Evolutionary conservation across 108 stramenopile genomes (phyloP).

Genomic region (Asterionellopsis glacialis): DNA sequence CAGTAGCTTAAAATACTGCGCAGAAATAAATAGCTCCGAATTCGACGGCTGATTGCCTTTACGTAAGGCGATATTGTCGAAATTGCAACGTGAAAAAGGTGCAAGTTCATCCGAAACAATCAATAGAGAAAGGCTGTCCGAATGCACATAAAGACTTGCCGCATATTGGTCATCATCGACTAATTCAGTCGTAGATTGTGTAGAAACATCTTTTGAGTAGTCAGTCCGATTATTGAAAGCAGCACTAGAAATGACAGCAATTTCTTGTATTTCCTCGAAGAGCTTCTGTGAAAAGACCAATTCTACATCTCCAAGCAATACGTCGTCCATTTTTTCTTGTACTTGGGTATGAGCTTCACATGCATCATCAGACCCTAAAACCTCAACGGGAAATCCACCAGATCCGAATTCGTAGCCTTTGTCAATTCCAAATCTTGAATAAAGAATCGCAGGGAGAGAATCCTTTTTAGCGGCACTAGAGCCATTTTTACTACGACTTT

Average conservation of each 20-base stretch:
- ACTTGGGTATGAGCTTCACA: slow-evolving; percentile 11
- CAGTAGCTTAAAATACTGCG: slow-evolving; percentile 10
- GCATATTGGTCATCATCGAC: no score
- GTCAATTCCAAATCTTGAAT: slow-evolving; percentile 31
- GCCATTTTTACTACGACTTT: slow-evolving; percentile 3
- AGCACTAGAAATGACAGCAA: neutral
- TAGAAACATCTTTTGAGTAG: neutral
- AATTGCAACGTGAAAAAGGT: slow-evolving; percentile 31
- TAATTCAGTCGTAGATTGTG: neutral
- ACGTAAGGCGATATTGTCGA: slow-evolving; percentile 10
- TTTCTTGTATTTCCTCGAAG: slow-evolving; percentile 16
- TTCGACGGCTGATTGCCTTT: neutral
- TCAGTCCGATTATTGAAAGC: neutral
- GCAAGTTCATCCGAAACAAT: slow-evolving; percentile 30
- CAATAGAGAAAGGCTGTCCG: slow-evolving; percentile 11
- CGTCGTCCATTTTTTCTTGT: slow-evolving; percentile 22
- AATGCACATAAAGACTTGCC: neutral
- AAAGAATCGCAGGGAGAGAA: no score
- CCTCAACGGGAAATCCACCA: slow-evolving; percentile 32
- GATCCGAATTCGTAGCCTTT: slow-evolving; percentile 28
- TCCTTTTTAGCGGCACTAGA: neutral
- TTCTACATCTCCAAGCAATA: slow-evolving; percentile 32
- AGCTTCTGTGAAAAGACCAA: slow-evolving; percentile 31
- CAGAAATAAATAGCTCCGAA: neutral
- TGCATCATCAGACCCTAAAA: slow-evolving; percentile 18